Percentiles rank a stretch among this genome's conserved stretches.
These are phyloP conservation scores for Peronospora belbahrii DNA, from an alignment of 352 stramenopile genomes.

Conservation along the genomic window DNA sequence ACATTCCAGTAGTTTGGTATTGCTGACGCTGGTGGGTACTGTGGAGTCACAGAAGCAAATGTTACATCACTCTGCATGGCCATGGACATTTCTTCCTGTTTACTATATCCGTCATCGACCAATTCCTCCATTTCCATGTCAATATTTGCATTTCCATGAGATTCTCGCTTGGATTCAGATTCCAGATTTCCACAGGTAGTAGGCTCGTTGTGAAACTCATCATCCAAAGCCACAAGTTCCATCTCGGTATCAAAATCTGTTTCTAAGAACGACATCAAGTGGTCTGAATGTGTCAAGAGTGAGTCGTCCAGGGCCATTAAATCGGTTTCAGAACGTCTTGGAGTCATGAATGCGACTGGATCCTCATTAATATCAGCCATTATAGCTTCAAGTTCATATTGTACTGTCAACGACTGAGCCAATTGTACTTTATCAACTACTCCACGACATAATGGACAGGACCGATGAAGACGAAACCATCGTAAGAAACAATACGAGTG, in stretches of 20 bases:
- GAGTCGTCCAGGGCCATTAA: constrained; percentile 27
- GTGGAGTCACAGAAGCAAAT: constrained; percentile 21
- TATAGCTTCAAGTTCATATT: constrained; percentile 66
- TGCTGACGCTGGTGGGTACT: constrained; percentile 60
- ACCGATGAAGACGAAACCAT: constrained; percentile 69
- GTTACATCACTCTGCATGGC: constrained; percentile 1
- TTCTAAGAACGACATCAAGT: constrained; percentile 47
- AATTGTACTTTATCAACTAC: constrained; percentile 53
- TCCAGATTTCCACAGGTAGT: constrained; percentile 1
- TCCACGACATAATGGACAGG: constrained; percentile 64
- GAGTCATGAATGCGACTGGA: constrained; percentile 20
- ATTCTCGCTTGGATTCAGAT: constrained; percentile 8
- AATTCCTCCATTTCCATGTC: constrained; percentile 30
- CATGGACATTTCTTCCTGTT: constrained; percentile 4
- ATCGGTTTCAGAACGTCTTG: constrained; percentile 4
- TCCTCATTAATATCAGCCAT: constrained; percentile 73
- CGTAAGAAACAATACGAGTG: constrained; percentile 70
- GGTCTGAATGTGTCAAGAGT: constrained; percentile 32
- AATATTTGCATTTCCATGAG: constrained; percentile 26
- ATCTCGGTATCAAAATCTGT: constrained; percentile 57
- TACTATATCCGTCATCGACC: constrained; percentile 10
- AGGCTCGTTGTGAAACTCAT: constrained; percentile 20
- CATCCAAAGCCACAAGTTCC: constrained; percentile 56
- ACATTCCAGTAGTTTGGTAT: constrained; percentile 86
- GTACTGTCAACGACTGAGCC: constrained; percentile 34